Conservation (phyloP, 768 basidiomycete genomes). For the Suillus americanus region DNA sequence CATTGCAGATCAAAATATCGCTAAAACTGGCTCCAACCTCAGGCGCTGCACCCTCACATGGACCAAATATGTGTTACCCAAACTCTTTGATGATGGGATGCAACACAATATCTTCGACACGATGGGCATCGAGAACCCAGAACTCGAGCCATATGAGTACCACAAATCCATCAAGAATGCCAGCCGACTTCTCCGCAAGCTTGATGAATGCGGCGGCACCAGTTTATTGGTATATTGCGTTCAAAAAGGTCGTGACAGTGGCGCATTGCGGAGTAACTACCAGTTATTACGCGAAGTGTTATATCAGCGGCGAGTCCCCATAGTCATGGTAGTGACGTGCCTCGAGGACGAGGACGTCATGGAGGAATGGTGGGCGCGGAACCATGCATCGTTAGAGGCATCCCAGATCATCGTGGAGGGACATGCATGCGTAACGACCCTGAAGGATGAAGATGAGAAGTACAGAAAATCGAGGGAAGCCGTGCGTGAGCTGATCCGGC, state of each 20-base stretch:
- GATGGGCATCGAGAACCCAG: slow-evolving; percentile 30
- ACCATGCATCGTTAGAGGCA: slow-evolving; percentile 21
- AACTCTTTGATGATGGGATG: not conserved
- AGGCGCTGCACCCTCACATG: slow-evolving; percentile 35
- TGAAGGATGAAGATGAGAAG: slow-evolving; percentile 30
- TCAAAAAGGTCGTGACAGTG: slow-evolving; percentile 32
- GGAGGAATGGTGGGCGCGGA: slow-evolving; percentile 37
- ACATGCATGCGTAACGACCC: slow-evolving; percentile 43
- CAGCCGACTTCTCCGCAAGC: slow-evolving; percentile 22
- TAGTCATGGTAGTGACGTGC: slow-evolving; percentile 40
- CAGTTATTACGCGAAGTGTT: slow-evolving; percentile 39
- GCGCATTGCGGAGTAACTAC: slow-evolving; percentile 36
- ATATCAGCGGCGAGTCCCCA: slow-evolving; percentile 39
- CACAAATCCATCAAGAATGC: slow-evolving; percentile 30
- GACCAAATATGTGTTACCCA: slow-evolving; percentile 22
- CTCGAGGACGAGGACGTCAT: slow-evolving; percentile 36
- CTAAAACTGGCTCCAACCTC: slow-evolving; percentile 31
- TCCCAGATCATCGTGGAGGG: slow-evolving; percentile 30
- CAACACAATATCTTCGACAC: slow-evolving; percentile 30
- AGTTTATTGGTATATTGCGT: slow-evolving; percentile 40
- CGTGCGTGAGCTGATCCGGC: slow-evolving; percentile 17
- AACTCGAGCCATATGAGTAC: slow-evolving; percentile 27
- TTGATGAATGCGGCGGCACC: slow-evolving; percentile 26
- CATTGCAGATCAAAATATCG: slow-evolving; percentile 30
- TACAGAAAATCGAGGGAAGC: slow-evolving; percentile 32